Percentiles rank a stretch among this genome's conserved stretches.
phyloP scores from a whole-genome alignment of 345 rosid genomes.

The Viola odorata region DNA sequence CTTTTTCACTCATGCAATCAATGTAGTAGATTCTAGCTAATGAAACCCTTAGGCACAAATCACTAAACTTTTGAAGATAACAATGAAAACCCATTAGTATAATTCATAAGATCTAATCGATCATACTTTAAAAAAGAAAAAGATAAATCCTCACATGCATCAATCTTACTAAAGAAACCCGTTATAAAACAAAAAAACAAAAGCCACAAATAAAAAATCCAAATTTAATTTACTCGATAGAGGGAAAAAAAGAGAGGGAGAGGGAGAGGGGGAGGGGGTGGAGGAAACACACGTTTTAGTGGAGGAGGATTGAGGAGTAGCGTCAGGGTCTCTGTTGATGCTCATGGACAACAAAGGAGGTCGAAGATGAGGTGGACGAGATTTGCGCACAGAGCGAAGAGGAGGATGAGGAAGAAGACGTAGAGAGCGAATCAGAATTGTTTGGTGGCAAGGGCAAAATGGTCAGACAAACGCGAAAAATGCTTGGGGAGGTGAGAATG shows the following conservation, averaged over 20 bases:
- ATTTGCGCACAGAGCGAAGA: slow-evolving; percentile 37
- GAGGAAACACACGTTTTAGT: slow-evolving; percentile 36
- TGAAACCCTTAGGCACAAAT: slow-evolving; percentile 1
- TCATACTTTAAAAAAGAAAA: neutral
- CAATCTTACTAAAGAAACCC: neutral
- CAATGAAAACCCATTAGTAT: neutral
- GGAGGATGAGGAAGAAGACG: slow-evolving; percentile 32
- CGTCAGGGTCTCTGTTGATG: slow-evolving; percentile 28
- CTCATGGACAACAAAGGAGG: slow-evolving; percentile 39
- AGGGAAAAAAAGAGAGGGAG: neutral
- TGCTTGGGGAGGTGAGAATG: too few relatives aligned
- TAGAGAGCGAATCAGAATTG: slow-evolving; percentile 26
- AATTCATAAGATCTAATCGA: too few relatives aligned
- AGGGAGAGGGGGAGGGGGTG: slow-evolving; percentile 2
- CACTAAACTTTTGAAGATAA: neutral
- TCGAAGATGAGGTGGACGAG: slow-evolving; percentile 35
- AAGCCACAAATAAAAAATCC: too few relatives aligned
- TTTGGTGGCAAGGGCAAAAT: too few relatives aligned
- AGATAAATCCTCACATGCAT: neutral
- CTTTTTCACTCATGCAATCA: too few relatives aligned
- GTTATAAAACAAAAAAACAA: too few relatives aligned
- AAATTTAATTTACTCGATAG: too few relatives aligned
- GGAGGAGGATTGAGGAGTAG: slow-evolving; percentile 32
- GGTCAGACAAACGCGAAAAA: too few relatives aligned
- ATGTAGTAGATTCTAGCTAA: too few relatives aligned